These are phyloP conservation scores for Candida coleopterorum DNA, from an alignment of 805 yeast species.

Conservation along the genomic window DNA sequence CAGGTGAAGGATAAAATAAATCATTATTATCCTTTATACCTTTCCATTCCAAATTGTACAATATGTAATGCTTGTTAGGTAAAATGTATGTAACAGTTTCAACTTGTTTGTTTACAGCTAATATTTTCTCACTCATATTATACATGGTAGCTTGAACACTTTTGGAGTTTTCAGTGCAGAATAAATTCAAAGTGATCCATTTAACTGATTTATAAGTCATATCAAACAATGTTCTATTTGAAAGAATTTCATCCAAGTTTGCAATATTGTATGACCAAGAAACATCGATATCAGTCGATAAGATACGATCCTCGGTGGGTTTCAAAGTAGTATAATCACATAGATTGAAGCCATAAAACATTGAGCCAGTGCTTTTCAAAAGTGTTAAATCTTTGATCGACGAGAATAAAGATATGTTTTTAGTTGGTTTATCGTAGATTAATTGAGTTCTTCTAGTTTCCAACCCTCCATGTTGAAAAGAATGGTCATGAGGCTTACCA, in stretches of 20 bases:
- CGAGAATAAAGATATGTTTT: slow-evolving; percentile 55
- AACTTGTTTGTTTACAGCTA: slow-evolving; percentile 52
- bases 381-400: slow-evolving; percentile 77
- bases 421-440: slow-evolving; percentile 46
- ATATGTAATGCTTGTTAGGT: slow-evolving; percentile 90
- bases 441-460: slow-evolving; percentile 66
- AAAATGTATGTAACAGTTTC: slow-evolving; percentile 65
- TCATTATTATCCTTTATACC: slow-evolving; percentile 77
- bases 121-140: slow-evolving; percentile 77
- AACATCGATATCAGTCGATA: slow-evolving; percentile 82
- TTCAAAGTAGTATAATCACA: slow-evolving; percentile 87
- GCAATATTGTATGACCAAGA: slow-evolving; percentile 59
- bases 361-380: slow-evolving; percentile 86
- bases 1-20: slow-evolving; percentile 83
- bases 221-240: slow-evolving; percentile 66
- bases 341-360: slow-evolving; percentile 80
- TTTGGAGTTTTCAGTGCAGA: slow-evolving; percentile 85
- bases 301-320: slow-evolving; percentile 79
- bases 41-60: slow-evolving; percentile 78
- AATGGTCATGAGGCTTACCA: slow-evolving; percentile 77
- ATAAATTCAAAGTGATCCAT: slow-evolving; percentile 63
- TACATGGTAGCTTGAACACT: slow-evolving; percentile 97
- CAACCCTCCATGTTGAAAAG: slow-evolving; percentile 80
- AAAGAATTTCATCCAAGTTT: slow-evolving; percentile 47
- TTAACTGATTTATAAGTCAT: slow-evolving; percentile 57